Evolutionary conservation across 352 stramenopile species (phyloP).

Genomic region (Phytopythium cucurbitacearum): DNA sequence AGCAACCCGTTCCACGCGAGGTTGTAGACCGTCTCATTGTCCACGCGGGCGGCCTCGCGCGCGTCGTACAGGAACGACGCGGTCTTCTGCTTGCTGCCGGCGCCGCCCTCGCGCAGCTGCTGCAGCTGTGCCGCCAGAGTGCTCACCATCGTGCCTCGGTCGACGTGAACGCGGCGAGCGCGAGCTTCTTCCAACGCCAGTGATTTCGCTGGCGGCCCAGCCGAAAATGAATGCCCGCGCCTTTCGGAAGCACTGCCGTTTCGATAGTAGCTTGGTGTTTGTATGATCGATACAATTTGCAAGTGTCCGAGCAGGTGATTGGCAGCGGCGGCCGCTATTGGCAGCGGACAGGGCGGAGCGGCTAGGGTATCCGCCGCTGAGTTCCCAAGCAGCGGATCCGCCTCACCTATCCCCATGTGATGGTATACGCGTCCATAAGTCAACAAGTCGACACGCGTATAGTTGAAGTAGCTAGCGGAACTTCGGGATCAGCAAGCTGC

Average conservation of each 20-base stretch:
- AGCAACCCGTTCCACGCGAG: constrained; percentile 78
- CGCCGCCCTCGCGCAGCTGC: constrained; percentile 69
- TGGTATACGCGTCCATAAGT: too few relatives aligned
- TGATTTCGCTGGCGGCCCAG: background rate
- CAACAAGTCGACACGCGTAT: too few relatives aligned
- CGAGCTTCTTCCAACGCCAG: too few relatives aligned
- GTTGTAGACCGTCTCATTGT: constrained; percentile 85
- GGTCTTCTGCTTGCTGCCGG: constrained; percentile 76
- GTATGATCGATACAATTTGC: constrained; percentile 24
- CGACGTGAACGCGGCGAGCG: background rate
- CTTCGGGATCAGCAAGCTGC: too few relatives aligned
- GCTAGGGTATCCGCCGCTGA: too few relatives aligned
- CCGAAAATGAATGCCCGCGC: constrained; percentile 6
- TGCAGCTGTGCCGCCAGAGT: constrained; percentile 77
- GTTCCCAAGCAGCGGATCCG: too few relatives aligned
- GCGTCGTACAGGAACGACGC: constrained; percentile 84
- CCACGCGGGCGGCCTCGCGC: constrained; percentile 72
- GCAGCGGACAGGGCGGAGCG: too few relatives aligned
- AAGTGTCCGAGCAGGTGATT: constrained; percentile 18
- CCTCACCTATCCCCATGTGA: too few relatives aligned
- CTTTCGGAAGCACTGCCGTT: background rate
- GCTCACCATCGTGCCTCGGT: constrained; percentile 35
- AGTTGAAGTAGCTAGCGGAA: too few relatives aligned
- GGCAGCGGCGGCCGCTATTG: constrained; percentile 5
- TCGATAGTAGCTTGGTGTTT: constrained; percentile 15